Conservation (phyloP, 805 yeast genomes). For the Maudiozyma pseudohumilis region DNA sequence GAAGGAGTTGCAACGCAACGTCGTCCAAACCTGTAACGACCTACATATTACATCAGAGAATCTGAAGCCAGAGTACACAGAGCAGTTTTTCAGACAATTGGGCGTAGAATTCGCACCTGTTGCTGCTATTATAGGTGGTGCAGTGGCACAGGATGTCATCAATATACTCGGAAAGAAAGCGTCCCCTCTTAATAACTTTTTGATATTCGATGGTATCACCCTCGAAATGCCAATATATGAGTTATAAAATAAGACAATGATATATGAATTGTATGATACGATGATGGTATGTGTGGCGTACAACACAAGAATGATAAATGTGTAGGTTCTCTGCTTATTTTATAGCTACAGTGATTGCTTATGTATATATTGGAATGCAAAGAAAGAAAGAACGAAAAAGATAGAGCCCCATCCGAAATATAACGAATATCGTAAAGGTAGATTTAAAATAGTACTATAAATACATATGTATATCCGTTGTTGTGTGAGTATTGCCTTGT, state of each 20-base stretch:
- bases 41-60: constrained; percentile 40
- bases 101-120: constrained; percentile 68
- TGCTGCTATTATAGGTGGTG: constrained; percentile 83
- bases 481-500: no score
- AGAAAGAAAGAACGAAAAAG: no score
- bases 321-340: no score
- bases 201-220: constrained; percentile 62
- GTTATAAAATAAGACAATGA: constrained; percentile 9
- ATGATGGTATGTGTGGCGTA: no score
- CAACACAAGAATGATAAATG: not conserved
- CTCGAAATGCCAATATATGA: constrained; percentile 71
- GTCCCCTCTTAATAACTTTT: constrained; percentile 71
- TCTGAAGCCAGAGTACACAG: constrained; percentile 31
- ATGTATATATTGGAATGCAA: no score
- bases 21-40: constrained; percentile 18
- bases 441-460: no score
- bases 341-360: no score
- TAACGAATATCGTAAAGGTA: no score
- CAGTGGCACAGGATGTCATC: constrained; percentile 81
- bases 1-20: constrained; percentile 8
- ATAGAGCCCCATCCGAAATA: no score
- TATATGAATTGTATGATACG: not conserved
- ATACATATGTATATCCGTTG: no score
- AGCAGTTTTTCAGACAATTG: constrained; percentile 37
- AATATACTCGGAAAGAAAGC: constrained; percentile 69